These are phyloP conservation scores for Botrytis cinerea DNA, from an alignment of 2,329 filamentous ascomycete species.

Conservation along the genomic window DNA sequence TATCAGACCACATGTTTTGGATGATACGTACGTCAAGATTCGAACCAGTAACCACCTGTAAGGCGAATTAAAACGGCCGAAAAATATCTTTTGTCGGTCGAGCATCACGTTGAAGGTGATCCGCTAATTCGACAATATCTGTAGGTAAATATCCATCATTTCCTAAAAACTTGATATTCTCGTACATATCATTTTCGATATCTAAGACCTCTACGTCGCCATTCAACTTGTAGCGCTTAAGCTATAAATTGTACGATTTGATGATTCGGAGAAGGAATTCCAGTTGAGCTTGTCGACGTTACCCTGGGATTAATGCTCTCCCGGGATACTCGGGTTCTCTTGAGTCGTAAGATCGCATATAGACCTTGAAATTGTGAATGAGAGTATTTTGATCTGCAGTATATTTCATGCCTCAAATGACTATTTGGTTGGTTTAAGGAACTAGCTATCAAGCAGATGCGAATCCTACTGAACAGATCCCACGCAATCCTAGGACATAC, in stretches of 20 bases:
- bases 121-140: background rate
- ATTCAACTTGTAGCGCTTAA: rapidly evolving
- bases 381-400: background rate
- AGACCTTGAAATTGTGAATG: background rate
- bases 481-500: background rate
- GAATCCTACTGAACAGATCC: too few relatives aligned
- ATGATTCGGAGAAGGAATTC: background rate
- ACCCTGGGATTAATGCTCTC: background rate
- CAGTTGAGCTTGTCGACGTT: background rate
- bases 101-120: background rate
- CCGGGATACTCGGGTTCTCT: background rate
- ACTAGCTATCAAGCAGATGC: too few relatives aligned
- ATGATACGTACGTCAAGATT: background rate
- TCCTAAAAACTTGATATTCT: background rate
- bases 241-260: background rate
- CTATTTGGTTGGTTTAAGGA: background rate
- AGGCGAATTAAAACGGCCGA: background rate
- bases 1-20: background rate
- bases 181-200: background rate
- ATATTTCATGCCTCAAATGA: background rate
- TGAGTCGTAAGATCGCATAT: background rate
- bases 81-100: background rate
- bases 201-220: background rate
- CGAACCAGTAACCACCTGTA: background rate
- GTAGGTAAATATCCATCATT: background rate